phyloP scores from a whole-genome alignment of 129 eudicot species.

The Tagetes erecta region DNA sequence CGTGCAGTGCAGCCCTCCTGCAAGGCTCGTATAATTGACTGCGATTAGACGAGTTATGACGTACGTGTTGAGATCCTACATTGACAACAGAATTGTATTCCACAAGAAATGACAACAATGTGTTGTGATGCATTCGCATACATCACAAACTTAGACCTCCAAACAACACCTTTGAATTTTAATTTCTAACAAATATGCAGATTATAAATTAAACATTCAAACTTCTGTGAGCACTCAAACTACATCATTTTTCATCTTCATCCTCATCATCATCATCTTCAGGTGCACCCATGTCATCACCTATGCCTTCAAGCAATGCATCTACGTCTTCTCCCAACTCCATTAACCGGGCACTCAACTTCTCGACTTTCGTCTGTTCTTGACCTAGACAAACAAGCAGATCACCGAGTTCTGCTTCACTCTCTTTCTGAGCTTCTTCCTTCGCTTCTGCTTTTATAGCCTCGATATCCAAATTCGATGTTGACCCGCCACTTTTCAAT shows the following conservation, averaged over 20 bases:
- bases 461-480: slow-evolving; percentile 47
- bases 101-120: neutral
- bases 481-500: slow-evolving; percentile 49
- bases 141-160: slow-evolving; percentile 7
- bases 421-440: slow-evolving; percentile 89
- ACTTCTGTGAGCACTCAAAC: neutral
- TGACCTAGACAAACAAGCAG: slow-evolving; percentile 86
- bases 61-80: too few species aligned
- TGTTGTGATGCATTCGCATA: neutral
- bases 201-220: slow-evolving; percentile 18
- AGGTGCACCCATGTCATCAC: slow-evolving; percentile 57
- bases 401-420: slow-evolving; percentile 82
- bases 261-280: slow-evolving; percentile 49
- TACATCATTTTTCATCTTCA: slow-evolving; percentile 8
- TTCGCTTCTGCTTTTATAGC: slow-evolving; percentile 69
- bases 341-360: slow-evolving; percentile 51
- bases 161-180: neutral
- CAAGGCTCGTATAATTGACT: too few species aligned
- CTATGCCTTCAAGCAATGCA: slow-evolving; percentile 73
- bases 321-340: slow-evolving; percentile 89
- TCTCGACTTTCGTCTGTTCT: slow-evolving; percentile 91
- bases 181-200: neutral
- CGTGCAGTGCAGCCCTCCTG: too few species aligned
- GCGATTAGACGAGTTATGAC: too few species aligned
- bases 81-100: neutral